Base-by-base conservation (phyloP, 495 filamentous ascomycete species). In the Hypoxylon lenormandii region DNA sequence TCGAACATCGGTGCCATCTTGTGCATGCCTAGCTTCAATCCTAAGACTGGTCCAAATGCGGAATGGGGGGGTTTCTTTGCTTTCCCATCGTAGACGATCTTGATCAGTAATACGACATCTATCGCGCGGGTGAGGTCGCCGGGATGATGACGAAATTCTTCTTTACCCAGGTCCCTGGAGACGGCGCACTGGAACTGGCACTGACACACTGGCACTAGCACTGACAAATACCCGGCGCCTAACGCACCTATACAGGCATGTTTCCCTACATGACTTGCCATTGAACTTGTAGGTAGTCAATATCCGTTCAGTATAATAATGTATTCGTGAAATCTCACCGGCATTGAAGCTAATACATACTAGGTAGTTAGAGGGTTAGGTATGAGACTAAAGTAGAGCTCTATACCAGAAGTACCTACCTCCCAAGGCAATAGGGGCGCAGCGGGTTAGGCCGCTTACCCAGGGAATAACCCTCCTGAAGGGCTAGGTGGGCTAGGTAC, bases 111-210 rank as follows among this genome's bases (percentile, higher is more conserved):
- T 59, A 63, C 28, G 18, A 40, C 28, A 54, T 37, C 23, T 42
- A 61, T 61, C 26, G 36, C 15, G 23, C 15, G 37, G 47, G 56
- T 43, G 62, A 66, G 62, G 57, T 62, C 62, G 40, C 68, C 43
- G 23, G 68, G 62, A 71, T 71, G 68, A 71, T 71, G 68, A 71
- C 68, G 68, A 62, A 66, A 71, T 71, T 66, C 16, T 28, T 45
- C 40, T n/a, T n/a, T 63, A 61, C 57, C 62, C 68, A 36, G 68
- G 13, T 28, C 68, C 62, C 42, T 66, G 62, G 68, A 63, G 51
- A 54, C 42, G 58, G 57, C 37, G 49, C 66, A 49, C 49, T 60
- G 51, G 58, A 48, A 62, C 51, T 54, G 67, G 36, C 26, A 66
- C n/a, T 26, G 23, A 26, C 23, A 26, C 23, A 2, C n/a, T n/a